A percentile compares a stretch with the other conserved stretches of the same genome.
Evolutionary conservation across 2,329 filamentous ascomycete species (phyloP).

Genomic region (Pyrenophora graminea): DNA sequence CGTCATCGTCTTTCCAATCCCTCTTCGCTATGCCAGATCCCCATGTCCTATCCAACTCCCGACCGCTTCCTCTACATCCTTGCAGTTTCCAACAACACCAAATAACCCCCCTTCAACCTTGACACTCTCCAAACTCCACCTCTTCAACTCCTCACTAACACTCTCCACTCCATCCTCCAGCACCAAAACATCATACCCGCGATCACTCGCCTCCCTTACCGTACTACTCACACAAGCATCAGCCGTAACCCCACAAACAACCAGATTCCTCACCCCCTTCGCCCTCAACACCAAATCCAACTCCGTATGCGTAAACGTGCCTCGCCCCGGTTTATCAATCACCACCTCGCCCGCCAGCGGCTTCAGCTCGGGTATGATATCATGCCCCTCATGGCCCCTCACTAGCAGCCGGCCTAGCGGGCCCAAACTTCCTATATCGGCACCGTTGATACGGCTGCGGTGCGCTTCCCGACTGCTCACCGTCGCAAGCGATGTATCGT

Average conservation of each 20-base stretch:
- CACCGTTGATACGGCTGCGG: constrained; percentile 57
- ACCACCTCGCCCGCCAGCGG: constrained; percentile 54
- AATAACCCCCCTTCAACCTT: constrained; percentile 37
- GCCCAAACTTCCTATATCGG: constrained; percentile 59
- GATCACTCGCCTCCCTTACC: constrained; percentile 61
- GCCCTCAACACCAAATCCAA: constrained; percentile 57
- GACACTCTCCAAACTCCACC: constrained; percentile 34
- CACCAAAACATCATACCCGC: constrained; percentile 59
- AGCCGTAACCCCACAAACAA: constrained; percentile 60
- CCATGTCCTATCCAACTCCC: constrained; percentile 22
- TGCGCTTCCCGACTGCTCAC: constrained; percentile 59
- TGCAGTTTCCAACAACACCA: constrained; percentile 28
- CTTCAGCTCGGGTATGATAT: constrained; percentile 59
- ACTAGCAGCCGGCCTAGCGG: constrained; percentile 63
- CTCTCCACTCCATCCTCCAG: constrained; percentile 54
- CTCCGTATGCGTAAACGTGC: constrained; percentile 60
- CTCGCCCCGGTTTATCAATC: constrained; percentile 60
- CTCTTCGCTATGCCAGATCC: background rate
- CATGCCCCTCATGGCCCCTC: constrained; percentile 62
- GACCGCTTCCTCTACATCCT: constrained; percentile 31
- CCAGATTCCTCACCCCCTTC: constrained; percentile 57
- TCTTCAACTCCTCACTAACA: constrained; percentile 35
- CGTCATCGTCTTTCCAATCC: too few species aligned
- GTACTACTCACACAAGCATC: constrained; percentile 61
- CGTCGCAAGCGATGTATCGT: constrained; percentile 61